Base-by-base conservation (phyloP, 371 early-diverging fungal species). In the Rhizopus arrhizus region DNA sequence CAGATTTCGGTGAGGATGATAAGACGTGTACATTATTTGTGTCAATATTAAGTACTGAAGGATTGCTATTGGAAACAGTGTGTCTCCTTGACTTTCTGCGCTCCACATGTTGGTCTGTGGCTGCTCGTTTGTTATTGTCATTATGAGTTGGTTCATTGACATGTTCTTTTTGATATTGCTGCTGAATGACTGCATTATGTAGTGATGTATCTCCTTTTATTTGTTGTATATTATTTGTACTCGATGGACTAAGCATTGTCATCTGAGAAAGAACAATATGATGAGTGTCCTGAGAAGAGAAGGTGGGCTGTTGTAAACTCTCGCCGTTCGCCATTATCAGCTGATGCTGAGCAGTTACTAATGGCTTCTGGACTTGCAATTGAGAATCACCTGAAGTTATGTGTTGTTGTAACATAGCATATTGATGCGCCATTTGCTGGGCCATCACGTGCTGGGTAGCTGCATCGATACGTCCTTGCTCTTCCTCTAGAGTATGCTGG, bases 371-470 rank as follows among this genome's bases (percentile, higher is more conserved):
- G 12, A 12, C 8, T 40, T 28, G 46, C 31, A 46, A 11, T 56
- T 32, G 13, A 33, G 40, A 32, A 13, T 41, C 34, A 22, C 12
- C 13, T 40, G 40, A 28, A 53, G 22, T 3, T 40, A 53, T 36
- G 31, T 40, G 40, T 4, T 52, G 32, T 52, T 11, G 58, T 10
- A 58, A 28, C 28, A 56, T 56, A 4, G 60, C 68, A 56, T 56
- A 63, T 47, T 68, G 68, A 7, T 68, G 68, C 4, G 68, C 59
- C 59, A 68, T 68, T 41, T 63, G 63, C 35, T 68, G 68, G 0
- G 64, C 68, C 68, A 68, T 68, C 1, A 63, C 64, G 13, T 68
- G 64, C 12, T 68, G 64, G 13, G 64, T 59, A 22, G 60, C 60
- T 42, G 60, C 64, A 13, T 56, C 64, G 3, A 59, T 57, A 33